Conservation (phyloP, 2,329 filamentous ascomycete genomes). For the Trichoderma sp. region DNA sequence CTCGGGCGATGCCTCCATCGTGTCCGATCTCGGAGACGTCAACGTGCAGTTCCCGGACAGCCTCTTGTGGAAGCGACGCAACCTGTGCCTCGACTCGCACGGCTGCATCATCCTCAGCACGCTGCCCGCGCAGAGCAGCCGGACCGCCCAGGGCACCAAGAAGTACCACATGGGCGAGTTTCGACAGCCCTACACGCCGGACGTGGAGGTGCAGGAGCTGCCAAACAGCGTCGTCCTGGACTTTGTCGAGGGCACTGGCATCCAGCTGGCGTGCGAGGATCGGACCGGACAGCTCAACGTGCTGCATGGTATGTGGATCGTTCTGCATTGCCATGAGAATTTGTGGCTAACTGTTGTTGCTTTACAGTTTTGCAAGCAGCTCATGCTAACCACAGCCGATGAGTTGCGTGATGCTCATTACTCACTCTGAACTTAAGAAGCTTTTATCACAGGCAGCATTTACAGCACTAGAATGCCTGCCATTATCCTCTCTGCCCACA, state of each 20-base stretch:
- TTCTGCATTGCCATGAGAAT: not conserved
- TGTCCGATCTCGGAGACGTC: slow-evolving; percentile 79
- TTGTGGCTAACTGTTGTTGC: slow-evolving; percentile 7
- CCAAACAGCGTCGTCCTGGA: slow-evolving; percentile 76
- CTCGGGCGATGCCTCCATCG: slow-evolving; percentile 46
- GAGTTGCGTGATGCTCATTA: slow-evolving; percentile 20
- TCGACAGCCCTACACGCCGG: slow-evolving; percentile 74
- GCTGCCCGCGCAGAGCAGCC: slow-evolving; percentile 57
- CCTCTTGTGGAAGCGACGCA: slow-evolving; percentile 92
- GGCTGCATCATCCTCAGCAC: slow-evolving; percentile 80
- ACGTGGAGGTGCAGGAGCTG: slow-evolving; percentile 89
- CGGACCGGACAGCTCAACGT: slow-evolving; percentile 59
- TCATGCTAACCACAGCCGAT: slow-evolving; percentile 41
- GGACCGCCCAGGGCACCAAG: slow-evolving; percentile 58
- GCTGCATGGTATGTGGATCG: slow-evolving; percentile 51
- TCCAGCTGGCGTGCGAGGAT: slow-evolving; percentile 67
- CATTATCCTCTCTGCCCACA: not conserved
- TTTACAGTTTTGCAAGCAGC: slow-evolving; percentile 42
- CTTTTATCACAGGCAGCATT: not conserved
- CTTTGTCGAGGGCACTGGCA: slow-evolving; percentile 61
- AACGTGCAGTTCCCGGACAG: slow-evolving; percentile 98
- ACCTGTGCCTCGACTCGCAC: slow-evolving; percentile 79
- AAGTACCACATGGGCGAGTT: slow-evolving; percentile 88
- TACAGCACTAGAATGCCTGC: not conserved
- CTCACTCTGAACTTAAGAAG: not conserved